These are phyloP conservation scores for Clausena lansium DNA, from an alignment of 345 rosid species.

Conservation along the genomic window DNA sequence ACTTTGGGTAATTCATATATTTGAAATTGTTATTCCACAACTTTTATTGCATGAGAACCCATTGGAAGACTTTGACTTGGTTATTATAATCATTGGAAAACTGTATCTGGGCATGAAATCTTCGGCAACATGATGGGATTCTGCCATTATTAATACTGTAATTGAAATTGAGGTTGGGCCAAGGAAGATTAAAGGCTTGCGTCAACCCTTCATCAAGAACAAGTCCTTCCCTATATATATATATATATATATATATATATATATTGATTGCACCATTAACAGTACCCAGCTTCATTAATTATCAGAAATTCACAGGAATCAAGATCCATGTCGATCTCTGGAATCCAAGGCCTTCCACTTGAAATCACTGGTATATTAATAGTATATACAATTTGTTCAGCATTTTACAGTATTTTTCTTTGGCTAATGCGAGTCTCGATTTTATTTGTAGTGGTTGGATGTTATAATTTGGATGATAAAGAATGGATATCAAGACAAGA, in stretches of 20 bases:
- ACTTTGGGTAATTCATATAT: neutral
- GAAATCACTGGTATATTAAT: conserved; percentile 45
- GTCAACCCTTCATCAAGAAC: conserved; percentile 6
- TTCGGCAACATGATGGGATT: conserved; percentile 9
- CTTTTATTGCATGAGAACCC: neutral
- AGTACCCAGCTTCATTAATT: neutral
- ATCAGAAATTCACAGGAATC: neutral
- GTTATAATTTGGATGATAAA: conserved; percentile 46
- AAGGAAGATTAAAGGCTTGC: neutral
- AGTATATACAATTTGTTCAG: too few relatives aligned
- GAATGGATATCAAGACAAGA: conserved; percentile 63
- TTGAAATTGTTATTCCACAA: neutral
- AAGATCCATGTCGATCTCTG: conserved; percentile 33
- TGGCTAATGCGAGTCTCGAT: neutral
- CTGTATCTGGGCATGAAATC: neutral
- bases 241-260: too few relatives aligned
- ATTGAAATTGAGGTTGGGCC: neutral
- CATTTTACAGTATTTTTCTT: neutral
- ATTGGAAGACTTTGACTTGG: neutral
- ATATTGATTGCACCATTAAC: neutral
- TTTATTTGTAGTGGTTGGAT: conserved; percentile 35
- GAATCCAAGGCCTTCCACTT: conserved; percentile 54
- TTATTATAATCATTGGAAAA: neutral
- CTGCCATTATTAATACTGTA: neutral
- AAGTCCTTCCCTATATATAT: too few relatives aligned